Evolutionary conservation across 352 stramenopile species (phyloP).

Genomic region (Globisporangium radiosum): DNA sequence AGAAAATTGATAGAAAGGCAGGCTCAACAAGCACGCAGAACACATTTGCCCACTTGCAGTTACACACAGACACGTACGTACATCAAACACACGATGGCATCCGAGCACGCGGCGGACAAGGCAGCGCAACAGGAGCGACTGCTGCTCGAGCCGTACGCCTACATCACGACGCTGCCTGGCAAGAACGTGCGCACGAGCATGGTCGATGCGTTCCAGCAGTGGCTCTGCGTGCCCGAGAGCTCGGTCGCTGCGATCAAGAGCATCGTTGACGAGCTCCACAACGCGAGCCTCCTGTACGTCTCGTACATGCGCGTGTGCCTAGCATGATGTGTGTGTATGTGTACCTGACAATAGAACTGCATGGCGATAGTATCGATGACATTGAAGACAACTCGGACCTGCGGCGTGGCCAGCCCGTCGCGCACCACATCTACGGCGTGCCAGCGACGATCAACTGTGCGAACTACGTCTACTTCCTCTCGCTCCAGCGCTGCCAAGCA

Average conservation of each 20-base stretch:
- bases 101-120: slow-evolving; percentile 15
- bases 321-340: background rate
- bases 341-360: background rate
- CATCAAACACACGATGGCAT: slow-evolving; percentile 8
- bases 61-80: background rate
- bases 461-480: slow-evolving; percentile 98
- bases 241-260: slow-evolving; percentile 81
- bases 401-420: slow-evolving; percentile 90
- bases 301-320: background rate
- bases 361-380: slow-evolving; percentile 87
- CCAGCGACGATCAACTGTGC: slow-evolving; percentile 96
- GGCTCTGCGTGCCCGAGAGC: slow-evolving; percentile 55
- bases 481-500: slow-evolving; percentile 88
- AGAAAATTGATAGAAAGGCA: background rate
- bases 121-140: slow-evolving; percentile 33
- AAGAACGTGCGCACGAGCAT: slow-evolving; percentile 88
- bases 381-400: slow-evolving; percentile 98
- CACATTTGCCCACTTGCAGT: background rate
- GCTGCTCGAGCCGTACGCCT: slow-evolving; percentile 84
- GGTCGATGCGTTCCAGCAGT: slow-evolving; percentile 87
- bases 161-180: slow-evolving; percentile 79
- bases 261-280: slow-evolving; percentile 95
- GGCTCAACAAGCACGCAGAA: background rate
- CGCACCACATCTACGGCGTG: slow-evolving; percentile 95
- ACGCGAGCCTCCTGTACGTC: slow-evolving; percentile 88